phyloP scores from a whole-genome alignment of 805 yeast species.

The Peterozyma xylosa region DNA sequence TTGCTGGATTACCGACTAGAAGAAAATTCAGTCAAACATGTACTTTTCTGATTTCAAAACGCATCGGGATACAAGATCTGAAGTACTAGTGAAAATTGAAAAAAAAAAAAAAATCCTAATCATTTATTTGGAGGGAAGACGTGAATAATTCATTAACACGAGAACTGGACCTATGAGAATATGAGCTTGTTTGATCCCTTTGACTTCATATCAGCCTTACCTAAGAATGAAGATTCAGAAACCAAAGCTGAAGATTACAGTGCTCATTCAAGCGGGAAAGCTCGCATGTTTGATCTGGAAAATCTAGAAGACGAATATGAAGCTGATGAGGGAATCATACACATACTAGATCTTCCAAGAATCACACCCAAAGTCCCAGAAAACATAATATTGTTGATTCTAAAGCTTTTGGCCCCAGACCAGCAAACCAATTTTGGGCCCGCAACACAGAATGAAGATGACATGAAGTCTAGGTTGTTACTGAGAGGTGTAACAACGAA shows the following conservation, averaged over 20 bases:
- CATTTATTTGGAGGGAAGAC: too few relatives aligned
- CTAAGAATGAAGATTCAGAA: not conserved
- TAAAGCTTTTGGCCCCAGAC: constrained; percentile 41
- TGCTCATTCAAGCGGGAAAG: not conserved
- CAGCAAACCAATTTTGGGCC: constrained; percentile 44
- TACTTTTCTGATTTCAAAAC: too few relatives aligned
- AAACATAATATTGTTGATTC: constrained; percentile 32
- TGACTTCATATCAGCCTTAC: not conserved
- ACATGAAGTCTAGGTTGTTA: constrained; percentile 14
- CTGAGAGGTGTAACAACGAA: constrained; percentile 24
- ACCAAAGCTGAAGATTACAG: not conserved
- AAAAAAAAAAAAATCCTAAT: too few relatives aligned
- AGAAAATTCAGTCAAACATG: too few relatives aligned
- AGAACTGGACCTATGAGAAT: not conserved
- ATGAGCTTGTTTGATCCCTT: not conserved
- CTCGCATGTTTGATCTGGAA: too few relatives aligned
- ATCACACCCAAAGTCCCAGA: constrained; percentile 39
- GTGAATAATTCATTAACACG: too few relatives aligned
- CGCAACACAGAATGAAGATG: constrained; percentile 2
- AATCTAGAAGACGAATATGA: constrained; percentile 11
- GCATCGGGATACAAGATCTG: too few relatives aligned
- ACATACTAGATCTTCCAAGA: constrained; percentile 53
- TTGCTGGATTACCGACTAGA: too few relatives aligned
- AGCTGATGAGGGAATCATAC: constrained; percentile 28
- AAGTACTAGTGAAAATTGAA: too few relatives aligned